Evolutionary conservation across 345 rosid genomes (phyloP).

Genomic region (Leavenworthia alabamica): DNA sequence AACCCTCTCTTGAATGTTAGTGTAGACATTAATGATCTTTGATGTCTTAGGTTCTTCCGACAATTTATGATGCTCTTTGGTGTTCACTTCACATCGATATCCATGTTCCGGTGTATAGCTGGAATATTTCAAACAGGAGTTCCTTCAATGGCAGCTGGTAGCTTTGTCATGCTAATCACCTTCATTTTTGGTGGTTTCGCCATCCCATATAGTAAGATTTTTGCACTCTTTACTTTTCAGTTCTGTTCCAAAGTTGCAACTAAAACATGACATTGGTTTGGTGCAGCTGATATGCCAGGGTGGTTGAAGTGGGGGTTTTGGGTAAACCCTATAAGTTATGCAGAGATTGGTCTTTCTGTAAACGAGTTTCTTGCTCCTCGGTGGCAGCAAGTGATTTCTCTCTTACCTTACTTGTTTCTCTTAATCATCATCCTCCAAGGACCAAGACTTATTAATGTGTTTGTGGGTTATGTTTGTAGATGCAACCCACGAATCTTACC

Average conservation of each 20-base stretch:
- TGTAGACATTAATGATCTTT: too few relatives aligned
- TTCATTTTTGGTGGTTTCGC: constrained; percentile 63
- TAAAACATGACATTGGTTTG: background rate
- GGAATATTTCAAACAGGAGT: constrained; percentile 49
- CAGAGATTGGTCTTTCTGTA: constrained; percentile 55
- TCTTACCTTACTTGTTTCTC: background rate
- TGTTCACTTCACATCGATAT: constrained; percentile 54
- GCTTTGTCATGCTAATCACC: constrained; percentile 39
- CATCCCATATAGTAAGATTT: constrained; percentile 51
- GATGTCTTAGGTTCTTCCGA: constrained; percentile 53
- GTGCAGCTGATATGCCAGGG: constrained; percentile 65
- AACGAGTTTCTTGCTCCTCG: constrained; percentile 67
- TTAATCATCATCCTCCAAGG: too few relatives aligned
- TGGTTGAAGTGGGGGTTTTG: constrained; percentile 95
- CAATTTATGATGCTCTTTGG: constrained; percentile 58
- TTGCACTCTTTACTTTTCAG: background rate
- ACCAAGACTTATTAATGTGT: background rate
- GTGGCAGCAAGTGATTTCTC: constrained; percentile 45
- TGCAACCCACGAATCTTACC: constrained; percentile 18
- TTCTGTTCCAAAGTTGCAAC: background rate
- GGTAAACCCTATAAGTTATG: constrained; percentile 74
- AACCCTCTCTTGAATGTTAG: too few relatives aligned
- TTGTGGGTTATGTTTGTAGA: constrained; percentile 1
- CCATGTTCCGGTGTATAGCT: constrained; percentile 70
- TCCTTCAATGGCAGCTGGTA: constrained; percentile 48